A percentile compares a stretch with the other conserved stretches of the same genome.
Evolutionary conservation across 345 rosid species (phyloP).

Genomic region (Draba incana): DNA sequence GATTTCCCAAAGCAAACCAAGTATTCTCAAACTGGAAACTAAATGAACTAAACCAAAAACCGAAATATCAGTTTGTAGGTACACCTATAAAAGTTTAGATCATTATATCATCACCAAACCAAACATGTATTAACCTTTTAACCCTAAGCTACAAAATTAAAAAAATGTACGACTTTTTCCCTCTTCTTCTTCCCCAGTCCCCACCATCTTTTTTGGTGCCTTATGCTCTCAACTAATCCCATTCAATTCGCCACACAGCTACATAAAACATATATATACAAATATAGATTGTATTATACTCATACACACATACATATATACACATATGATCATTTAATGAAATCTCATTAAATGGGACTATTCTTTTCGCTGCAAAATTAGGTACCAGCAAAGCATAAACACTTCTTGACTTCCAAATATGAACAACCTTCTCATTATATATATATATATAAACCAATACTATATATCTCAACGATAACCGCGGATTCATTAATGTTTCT

Average conservation of each 20-base stretch:
- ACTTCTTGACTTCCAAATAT: slow-evolving; percentile 49
- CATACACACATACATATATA: background rate
- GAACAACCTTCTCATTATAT: slow-evolving; percentile 11
- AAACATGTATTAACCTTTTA: slow-evolving; percentile 25
- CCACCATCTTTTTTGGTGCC: slow-evolving; percentile 40
- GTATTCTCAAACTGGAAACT: slow-evolving; percentile 2
- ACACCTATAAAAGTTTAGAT: slow-evolving; percentile 30
- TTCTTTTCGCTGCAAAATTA: slow-evolving; percentile 59
- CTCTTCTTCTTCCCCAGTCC: slow-evolving; percentile 27
- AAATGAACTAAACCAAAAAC: slow-evolving; percentile 14
- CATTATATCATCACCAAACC: slow-evolving; percentile 25
- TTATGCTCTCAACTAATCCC: slow-evolving; percentile 71
- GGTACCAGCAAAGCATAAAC: slow-evolving; percentile 49
- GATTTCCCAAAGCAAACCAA: slow-evolving; percentile 12
- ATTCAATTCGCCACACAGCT: slow-evolving; percentile 58
- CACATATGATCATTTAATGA: slow-evolving; percentile 53
- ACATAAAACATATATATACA: background rate
- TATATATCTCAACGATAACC: slow-evolving; percentile 38
- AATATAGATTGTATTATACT: background rate
- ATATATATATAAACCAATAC: slow-evolving; percentile 12
- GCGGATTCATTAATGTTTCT: slow-evolving; percentile 39
- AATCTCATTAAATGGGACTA: slow-evolving; percentile 40
- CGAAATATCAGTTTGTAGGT: slow-evolving; percentile 25
- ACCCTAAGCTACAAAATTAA: background rate
- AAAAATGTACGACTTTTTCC: slow-evolving; percentile 23